Percentiles rank a stretch among this genome's conserved stretches.
These are phyloP conservation scores for Rhizodiscina lignyota DNA, from an alignment of 495 filamentous ascomycete genomes.

Conservation along the genomic window DNA sequence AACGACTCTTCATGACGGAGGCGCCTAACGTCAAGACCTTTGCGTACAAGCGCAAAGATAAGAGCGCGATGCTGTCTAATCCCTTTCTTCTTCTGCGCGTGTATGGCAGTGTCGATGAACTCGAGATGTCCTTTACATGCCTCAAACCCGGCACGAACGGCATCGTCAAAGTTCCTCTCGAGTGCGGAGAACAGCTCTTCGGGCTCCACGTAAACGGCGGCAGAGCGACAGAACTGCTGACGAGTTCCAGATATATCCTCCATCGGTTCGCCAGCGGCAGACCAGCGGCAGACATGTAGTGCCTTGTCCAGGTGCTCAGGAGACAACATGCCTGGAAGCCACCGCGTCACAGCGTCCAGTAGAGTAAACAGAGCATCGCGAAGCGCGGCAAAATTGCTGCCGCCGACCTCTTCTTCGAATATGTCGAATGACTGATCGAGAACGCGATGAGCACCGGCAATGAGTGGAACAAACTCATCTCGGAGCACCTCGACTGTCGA, in stretches of 20 bases:
- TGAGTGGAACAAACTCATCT: conserved; percentile 64
- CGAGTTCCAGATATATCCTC: conserved; percentile 45
- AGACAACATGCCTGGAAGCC: conserved; percentile 75
- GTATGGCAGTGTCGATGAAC: conserved; percentile 47
- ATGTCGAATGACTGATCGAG: too few relatives aligned
- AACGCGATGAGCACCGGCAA: too few relatives aligned
- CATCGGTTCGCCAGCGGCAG: conserved; percentile 38
- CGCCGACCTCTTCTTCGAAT: too few relatives aligned
- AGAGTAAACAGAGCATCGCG: conserved; percentile 73
- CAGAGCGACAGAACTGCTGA: conserved; percentile 45
- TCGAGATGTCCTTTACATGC: conserved; percentile 51
- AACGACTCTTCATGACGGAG: conserved; percentile 11
- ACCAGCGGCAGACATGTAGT: conserved; percentile 49
- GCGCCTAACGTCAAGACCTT: conserved; percentile 25
- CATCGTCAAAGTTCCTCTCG: conserved; percentile 49
- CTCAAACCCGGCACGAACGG: conserved; percentile 37
- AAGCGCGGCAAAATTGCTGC: too few relatives aligned
- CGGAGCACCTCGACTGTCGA: conserved; percentile 77
- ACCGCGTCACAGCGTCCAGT: conserved; percentile 56
- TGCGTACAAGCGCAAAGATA: conserved; percentile 54
- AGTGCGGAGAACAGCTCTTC: conserved; percentile 52
- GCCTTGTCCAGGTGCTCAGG: conserved; percentile 51
- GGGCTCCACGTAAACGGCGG: conserved; percentile 56
- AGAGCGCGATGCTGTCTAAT: conserved; percentile 50
- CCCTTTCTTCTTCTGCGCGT: conserved; percentile 56